Evolutionary conservation across 2,329 filamentous ascomycete genomes (phyloP).

Genomic region (Sporothrix globosa): DNA sequence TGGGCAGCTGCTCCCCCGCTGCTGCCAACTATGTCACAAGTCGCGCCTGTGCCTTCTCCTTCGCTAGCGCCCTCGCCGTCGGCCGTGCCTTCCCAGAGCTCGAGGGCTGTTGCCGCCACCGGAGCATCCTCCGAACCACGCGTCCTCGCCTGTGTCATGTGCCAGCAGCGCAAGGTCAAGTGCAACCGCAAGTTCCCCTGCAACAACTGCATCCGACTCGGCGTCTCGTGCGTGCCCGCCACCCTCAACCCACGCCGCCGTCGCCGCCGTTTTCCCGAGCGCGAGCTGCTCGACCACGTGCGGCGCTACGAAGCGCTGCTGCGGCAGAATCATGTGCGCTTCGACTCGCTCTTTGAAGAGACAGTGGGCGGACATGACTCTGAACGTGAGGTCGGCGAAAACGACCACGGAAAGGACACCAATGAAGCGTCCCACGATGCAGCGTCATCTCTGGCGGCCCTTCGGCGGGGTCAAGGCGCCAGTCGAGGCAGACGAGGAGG

Average conservation of each 20-base stretch:
- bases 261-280: constrained; percentile 57
- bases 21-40: not conserved
- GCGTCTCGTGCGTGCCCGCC: constrained; percentile 30
- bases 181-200: constrained; percentile 63
- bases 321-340: constrained; percentile 56
- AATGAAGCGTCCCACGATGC: constrained; percentile 2
- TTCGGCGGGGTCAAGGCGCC: not conserved
- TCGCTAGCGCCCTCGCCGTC: not conserved
- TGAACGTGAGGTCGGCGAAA: not conserved
- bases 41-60: not conserved
- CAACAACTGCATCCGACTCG: constrained; percentile 52
- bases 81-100: constrained; percentile 4
- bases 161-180: constrained; percentile 64
- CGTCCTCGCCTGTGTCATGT: constrained; percentile 58
- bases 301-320: constrained; percentile 61
- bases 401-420: no score
- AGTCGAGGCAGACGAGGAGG: not conserved
- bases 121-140: constrained; percentile 37
- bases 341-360: constrained; percentile 49
- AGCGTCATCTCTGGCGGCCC: not conserved
- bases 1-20: constrained; percentile 1
- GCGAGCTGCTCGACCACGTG: constrained; percentile 60
- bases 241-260: constrained; percentile 47
- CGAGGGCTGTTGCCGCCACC: not conserved
- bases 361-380: not conserved